Evolutionary conservation across 148 eudicot species (phyloP).

Genomic region (Fagopyrum homotropicum): DNA sequence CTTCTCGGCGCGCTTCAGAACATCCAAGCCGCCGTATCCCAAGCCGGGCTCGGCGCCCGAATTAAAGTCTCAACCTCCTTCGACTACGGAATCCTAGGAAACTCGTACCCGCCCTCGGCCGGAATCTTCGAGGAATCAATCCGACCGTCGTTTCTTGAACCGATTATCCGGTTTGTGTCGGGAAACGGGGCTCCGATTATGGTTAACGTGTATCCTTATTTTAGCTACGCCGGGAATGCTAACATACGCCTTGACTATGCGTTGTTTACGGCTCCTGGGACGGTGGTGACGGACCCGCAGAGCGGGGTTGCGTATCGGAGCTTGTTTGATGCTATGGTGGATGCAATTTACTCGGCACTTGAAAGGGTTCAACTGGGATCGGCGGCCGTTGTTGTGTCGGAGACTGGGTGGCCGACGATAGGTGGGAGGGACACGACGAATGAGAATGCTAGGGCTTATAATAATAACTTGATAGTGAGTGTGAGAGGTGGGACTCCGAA

Average conservation of each 20-base stretch:
- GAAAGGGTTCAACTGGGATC: conserved; percentile 26
- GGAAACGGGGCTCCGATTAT: conserved; percentile 16
- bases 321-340: conserved; percentile 37
- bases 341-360: conserved; percentile 33
- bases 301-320: conserved; percentile 14
- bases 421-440: conserved; percentile 30
- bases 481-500: conserved; percentile 42
- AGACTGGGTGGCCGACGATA: conserved; percentile 61
- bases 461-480: conserved; percentile 35
- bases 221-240: conserved; percentile 7
- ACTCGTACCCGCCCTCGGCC: conserved; percentile 14
- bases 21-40: conserved; percentile 17
- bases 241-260: conserved; percentile 16
- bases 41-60: conserved; percentile 18
- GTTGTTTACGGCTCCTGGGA: conserved; percentile 20
- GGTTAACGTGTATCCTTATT: conserved; percentile 27
- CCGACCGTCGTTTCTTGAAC: neutral
- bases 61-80: conserved; percentile 30
- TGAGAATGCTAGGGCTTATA: conserved; percentile 36
- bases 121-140: neutral
- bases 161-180: conserved; percentile 10
- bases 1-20: conserved; percentile 7
- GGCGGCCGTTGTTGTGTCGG: conserved; percentile 42
- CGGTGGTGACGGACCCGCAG: conserved; percentile 16
- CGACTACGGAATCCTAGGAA: conserved; percentile 18